phyloP scores from a whole-genome alignment of 257 asterid species.

The Solanum peruvianum region DNA sequence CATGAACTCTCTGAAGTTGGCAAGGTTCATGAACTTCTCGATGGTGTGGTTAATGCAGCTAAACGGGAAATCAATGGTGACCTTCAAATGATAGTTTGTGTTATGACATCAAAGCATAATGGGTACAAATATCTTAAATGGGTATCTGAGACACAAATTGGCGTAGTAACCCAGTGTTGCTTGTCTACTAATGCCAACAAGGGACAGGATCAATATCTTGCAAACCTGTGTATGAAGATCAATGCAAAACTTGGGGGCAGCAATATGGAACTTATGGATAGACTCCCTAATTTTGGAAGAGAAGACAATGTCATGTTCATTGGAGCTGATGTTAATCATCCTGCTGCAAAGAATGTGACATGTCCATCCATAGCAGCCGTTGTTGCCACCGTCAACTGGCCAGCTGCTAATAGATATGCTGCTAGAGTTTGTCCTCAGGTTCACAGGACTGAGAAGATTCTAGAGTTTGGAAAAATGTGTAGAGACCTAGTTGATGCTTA shows the following conservation, averaged over 20 bases:
- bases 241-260: conserved; percentile 75
- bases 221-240: conserved; percentile 55
- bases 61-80: not conserved
- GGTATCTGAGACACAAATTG: conserved; percentile 47
- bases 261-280: conserved; percentile 38
- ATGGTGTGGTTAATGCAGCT: conserved; percentile 13
- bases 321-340: conserved; percentile 89
- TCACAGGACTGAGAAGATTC: conserved; percentile 43
- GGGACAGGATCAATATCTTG: conserved; percentile 43
- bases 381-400: conserved; percentile 66
- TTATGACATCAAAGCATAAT: conserved; percentile 28
- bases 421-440: conserved; percentile 58
- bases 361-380: conserved; percentile 81
- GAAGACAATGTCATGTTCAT: conserved; percentile 61
- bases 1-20: conserved; percentile 10
- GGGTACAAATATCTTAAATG: conserved; percentile 59
- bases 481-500: conserved; percentile 26
- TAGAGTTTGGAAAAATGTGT: conserved; percentile 44
- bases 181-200: conserved; percentile 12
- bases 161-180: conserved; percentile 61
- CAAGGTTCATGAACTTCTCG: conserved; percentile 22
- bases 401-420: conserved; percentile 57
- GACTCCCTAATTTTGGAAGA: conserved; percentile 23
- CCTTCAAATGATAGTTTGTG: conserved; percentile 50
- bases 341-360: conserved; percentile 27